Base-by-base conservation (phyloP, 2,329 filamentous ascomycete species). In the Capronia epimyces region DNA sequence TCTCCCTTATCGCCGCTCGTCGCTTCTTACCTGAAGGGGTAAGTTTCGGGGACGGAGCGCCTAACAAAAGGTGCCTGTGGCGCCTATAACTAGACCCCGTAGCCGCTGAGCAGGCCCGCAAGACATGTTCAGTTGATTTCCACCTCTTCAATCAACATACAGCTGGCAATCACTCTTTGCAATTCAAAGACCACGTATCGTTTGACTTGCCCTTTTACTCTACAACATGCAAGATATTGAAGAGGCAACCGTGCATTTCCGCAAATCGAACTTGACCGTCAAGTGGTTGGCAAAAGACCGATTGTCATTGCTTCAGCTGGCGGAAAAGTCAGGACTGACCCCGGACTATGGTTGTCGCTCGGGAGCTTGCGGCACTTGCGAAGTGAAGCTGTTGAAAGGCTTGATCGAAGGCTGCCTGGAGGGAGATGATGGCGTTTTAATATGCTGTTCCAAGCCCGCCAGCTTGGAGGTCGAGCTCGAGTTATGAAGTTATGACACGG, bases 141-240 rank as follows among this genome's bases (percentile, higher is more conserved):
- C 27, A 29, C 27, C 27, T 8, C 8, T 7, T 7, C 13, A 8
- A 13, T 13, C 13, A 29, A 8, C 27, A 13, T 29, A 29, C 13
- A 8, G 27, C 27, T 7, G 27, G 8, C 27, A 13, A 29, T 13
- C 13, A 13, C 27, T 29, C 8, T 7, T 29, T 29, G 27, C 8
- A 29, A 29, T n/a, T n/a, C n/a, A n/a, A n/a, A n/a, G n/a, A n/a
- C n/a, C n/a, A n/a, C n/a, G n/a, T n/a, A n/a, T n/a, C n/a, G n/a
- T n/a, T n/a, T n/a, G n/a, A n/a, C n/a, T n/a, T n/a, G n/a, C n/a
- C n/a, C n/a, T n/a, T n/a, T n/a, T n/a, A n/a, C n/a, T n/a, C n/a
- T n/a, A n/a, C 39, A 43, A 3, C 21, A 59, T 59, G 56, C 46
- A 53, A 25, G 56, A 59, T 34, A 59, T 59, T 20, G 56, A 59